Evolutionary conservation across 2,329 filamentous ascomycete species (phyloP).

Genomic region (Setomelanomma holmii): DNA sequence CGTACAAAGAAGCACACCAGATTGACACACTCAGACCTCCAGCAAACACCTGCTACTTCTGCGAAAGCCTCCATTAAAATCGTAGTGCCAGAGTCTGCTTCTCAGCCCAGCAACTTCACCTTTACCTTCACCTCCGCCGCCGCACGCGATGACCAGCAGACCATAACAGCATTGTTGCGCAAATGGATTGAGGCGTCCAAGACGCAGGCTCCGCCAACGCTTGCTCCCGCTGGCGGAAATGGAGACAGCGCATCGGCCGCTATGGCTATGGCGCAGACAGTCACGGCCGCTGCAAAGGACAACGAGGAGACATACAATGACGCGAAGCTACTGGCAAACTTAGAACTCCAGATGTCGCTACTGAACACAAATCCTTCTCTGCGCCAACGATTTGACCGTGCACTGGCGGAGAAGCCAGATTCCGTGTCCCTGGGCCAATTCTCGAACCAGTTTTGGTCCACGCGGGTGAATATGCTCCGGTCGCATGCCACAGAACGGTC

Average conservation of each 20-base stretch:
- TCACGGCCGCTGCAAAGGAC: constrained; percentile 51
- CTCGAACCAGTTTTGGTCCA: constrained; percentile 93
- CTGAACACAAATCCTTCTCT: constrained; percentile 80
- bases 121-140: constrained; percentile 88
- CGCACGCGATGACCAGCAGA: constrained; percentile 83
- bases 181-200: constrained; percentile 76
- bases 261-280: constrained; percentile 79
- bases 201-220: constrained; percentile 48
- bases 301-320: constrained; percentile 81
- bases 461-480: constrained; percentile 81
- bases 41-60: constrained; percentile 88
- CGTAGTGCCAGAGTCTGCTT: constrained; percentile 71
- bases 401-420: constrained; percentile 81
- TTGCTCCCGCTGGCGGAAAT: constrained; percentile 36
- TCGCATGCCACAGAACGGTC: constrained; percentile 88
- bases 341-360: constrained; percentile 84
- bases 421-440: constrained; percentile 82
- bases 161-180: constrained; percentile 82
- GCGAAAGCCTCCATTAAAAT: constrained; percentile 95
- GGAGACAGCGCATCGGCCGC: constrained; percentile 62
- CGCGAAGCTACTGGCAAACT: constrained; percentile 75
- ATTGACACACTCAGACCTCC: constrained; percentile 69
- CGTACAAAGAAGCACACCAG: constrained; percentile 4
- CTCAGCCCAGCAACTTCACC: constrained; percentile 74
- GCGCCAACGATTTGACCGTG: constrained; percentile 86